Conservation (phyloP, 208 protist genomes). For the Porcisia hertigi region DNA sequence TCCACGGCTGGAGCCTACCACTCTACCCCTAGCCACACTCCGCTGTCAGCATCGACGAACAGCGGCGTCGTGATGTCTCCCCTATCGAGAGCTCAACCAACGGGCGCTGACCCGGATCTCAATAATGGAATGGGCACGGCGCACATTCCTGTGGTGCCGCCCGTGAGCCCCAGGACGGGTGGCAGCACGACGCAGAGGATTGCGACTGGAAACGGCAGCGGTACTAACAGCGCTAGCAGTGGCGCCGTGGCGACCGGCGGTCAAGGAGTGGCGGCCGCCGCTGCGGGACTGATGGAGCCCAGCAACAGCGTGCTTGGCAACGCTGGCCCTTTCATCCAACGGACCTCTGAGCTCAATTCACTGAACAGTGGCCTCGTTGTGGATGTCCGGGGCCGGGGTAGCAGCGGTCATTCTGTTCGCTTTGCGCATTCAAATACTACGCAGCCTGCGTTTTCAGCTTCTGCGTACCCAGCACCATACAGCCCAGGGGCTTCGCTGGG, state of each 20-base stretch:
- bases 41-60: neutral
- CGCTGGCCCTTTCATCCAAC: neutral
- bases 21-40: neutral
- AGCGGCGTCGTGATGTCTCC: neutral
- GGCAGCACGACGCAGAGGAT: neutral
- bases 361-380: neutral
- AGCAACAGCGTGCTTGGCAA: conserved; percentile 1
- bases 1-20: neutral
- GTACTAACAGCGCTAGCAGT: neutral
- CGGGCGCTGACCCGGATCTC: neutral
- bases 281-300: neutral
- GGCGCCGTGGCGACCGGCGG: neutral
- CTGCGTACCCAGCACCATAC: conserved; percentile 5
- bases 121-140: neutral
- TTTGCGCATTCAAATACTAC: neutral
- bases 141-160: neutral
- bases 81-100: neutral
- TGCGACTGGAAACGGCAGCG: neutral
- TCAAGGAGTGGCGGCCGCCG: neutral
- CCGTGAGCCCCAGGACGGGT: neutral
- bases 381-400: neutral
- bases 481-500: neutral
- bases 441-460: neutral
- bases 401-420: neutral
- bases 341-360: neutral